Conservation (phyloP, 2,329 filamentous ascomycete genomes). For the Pseudofabraea citricarpa region DNA sequence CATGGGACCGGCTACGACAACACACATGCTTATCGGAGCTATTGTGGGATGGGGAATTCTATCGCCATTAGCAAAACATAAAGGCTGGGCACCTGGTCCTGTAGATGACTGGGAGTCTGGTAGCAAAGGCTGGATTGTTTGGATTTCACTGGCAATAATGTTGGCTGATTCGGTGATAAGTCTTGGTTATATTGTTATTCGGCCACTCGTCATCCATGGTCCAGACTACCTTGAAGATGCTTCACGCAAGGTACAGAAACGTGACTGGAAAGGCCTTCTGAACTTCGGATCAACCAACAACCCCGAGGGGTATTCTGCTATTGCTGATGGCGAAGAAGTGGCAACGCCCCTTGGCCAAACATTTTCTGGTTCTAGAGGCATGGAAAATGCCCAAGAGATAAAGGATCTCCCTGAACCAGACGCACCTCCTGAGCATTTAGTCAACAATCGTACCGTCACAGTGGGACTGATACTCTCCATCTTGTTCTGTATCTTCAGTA, state of each 20-base stretch:
- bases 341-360: constrained; percentile 11
- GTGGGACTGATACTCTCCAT: constrained; percentile 76
- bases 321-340: constrained; percentile 16
- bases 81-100: constrained; percentile 83
- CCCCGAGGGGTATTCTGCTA: constrained; percentile 21
- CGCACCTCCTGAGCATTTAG: constrained; percentile 77
- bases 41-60: constrained; percentile 86
- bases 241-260: constrained; percentile 17
- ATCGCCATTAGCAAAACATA: constrained; percentile 79
- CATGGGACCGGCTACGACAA: constrained; percentile 92
- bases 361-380: constrained; percentile 1
- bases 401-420: constrained; percentile 52
- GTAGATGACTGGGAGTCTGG: constrained; percentile 87
- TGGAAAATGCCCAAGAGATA: constrained; percentile 6
- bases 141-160: constrained; percentile 96
- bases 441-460: constrained; percentile 65
- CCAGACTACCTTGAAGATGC: constrained; percentile 31
- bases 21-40: constrained; percentile 92
- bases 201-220: constrained; percentile 50
- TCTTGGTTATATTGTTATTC: constrained; percentile 70
- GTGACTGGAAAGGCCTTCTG: constrained; percentile 24
- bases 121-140: constrained; percentile 98
- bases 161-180: constrained; percentile 87
- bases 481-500: constrained; percentile 72
- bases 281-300: constrained; percentile 10